phyloP scores from a whole-genome alignment of 2,329 filamentous ascomycete genomes.

The Elsinoe necatrix region DNA sequence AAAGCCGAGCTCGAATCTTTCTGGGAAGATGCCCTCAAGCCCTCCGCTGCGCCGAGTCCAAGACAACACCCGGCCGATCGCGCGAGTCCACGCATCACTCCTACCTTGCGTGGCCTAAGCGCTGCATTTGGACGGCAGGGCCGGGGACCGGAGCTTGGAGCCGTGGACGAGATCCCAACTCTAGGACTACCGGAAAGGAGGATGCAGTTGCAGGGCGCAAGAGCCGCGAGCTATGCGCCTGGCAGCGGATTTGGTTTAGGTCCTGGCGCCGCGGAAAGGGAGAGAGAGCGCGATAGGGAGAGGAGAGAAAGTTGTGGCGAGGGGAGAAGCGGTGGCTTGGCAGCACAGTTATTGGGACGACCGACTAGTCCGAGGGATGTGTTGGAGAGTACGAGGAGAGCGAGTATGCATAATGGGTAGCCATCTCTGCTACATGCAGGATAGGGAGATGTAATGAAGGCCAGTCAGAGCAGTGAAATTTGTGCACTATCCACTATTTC shows the following conservation, averaged over 20 bases:
- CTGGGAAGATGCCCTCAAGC: slow-evolving; percentile 33
- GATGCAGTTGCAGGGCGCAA: not conserved
- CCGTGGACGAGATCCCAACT: slow-evolving; percentile 12
- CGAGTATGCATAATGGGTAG: not conserved
- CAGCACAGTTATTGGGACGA: not conserved
- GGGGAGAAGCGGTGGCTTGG: not conserved
- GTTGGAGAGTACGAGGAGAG: not conserved
- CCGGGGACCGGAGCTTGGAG: not conserved
- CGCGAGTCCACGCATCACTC: slow-evolving; percentile 29
- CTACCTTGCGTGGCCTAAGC: slow-evolving; percentile 20
- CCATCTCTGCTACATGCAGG: no score
- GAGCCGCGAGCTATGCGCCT: slow-evolving; percentile 12
- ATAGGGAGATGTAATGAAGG: no score
- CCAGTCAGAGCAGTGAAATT: no score
- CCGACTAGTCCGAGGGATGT: slow-evolving; percentile 10
- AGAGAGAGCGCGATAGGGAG: not conserved
- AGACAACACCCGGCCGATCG: slow-evolving; percentile 13
- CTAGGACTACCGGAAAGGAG: slow-evolving; percentile 10
- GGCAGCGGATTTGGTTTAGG: not conserved
- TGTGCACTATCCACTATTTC: no score
- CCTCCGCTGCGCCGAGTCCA: slow-evolving; percentile 18
- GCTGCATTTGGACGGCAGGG: slow-evolving; percentile 19
- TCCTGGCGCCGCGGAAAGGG: not conserved
- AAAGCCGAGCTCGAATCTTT: slow-evolving; percentile 33
- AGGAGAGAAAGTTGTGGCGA: not conserved